A percentile compares a stretch with the other conserved stretches of the same genome.
Evolutionary conservation across 1,139 yeast genomes (phyloP).

Genomic region (Ogataea hybrid): DNA sequence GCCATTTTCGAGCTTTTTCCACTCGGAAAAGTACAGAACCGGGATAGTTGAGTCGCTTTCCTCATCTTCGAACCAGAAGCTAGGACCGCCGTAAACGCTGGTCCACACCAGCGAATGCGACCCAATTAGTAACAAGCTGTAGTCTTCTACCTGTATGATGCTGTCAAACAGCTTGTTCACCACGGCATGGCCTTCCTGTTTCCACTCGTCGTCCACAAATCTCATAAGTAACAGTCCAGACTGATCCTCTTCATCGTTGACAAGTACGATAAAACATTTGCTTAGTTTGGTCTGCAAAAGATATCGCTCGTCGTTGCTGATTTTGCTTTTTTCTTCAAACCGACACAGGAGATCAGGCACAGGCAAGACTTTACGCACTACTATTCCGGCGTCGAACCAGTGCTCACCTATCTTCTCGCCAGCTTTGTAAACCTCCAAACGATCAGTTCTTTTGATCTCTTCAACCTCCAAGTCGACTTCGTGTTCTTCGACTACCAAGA

Average conservation of each 20-base stretch:
- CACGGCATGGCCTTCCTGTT: conserved; percentile 8
- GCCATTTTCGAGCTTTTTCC: conserved; percentile 1
- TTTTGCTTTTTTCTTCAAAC: conserved; percentile 5
- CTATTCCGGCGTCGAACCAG: conserved; percentile 13
- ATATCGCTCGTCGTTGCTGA: conserved; percentile 8
- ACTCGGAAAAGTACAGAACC: conserved; percentile 13
- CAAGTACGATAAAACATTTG: conserved; percentile 13
- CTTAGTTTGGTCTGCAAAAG: conserved; percentile 1
- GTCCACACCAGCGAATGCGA: conserved; percentile 17
- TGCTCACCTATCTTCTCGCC: conserved; percentile 7
- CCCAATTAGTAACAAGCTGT: conserved; percentile 17
- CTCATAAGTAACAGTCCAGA: conserved; percentile 8
- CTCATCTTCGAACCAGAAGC: conserved; percentile 8
- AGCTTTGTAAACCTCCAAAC: conserved; percentile 5
- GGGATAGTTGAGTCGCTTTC: conserved; percentile 2
- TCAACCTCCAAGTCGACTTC: conserved; percentile 4
- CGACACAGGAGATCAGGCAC: conserved; percentile 4
- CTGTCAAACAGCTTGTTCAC: conserved; percentile 7
- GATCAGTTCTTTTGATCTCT: conserved; percentile 3
- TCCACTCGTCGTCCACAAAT: conserved; percentile 5
- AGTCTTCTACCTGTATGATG: conserved; percentile 7
- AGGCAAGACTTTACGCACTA: conserved; percentile 5
- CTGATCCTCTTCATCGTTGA: conserved; percentile 8
- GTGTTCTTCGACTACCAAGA: conserved; percentile 4
- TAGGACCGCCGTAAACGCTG: conserved; percentile 6